These are phyloP conservation scores for Globisporangium solare DNA, from an alignment of 352 stramenopile genomes.

Conservation along the genomic window DNA sequence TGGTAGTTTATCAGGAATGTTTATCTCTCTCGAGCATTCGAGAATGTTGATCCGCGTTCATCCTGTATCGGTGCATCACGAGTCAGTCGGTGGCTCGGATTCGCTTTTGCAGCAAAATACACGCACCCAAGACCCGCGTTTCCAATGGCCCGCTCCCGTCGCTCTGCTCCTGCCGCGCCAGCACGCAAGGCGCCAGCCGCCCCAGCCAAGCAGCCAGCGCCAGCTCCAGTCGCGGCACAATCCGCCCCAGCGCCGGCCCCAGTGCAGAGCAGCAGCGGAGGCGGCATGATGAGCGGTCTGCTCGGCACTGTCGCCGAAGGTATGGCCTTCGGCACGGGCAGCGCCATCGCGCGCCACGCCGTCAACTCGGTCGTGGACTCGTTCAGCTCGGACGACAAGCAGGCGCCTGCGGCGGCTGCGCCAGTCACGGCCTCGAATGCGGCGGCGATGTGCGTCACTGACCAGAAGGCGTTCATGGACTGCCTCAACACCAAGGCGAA, in stretches of 20 bases:
- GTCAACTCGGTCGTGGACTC: conserved; percentile 64
- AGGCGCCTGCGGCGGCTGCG: conserved; percentile 17
- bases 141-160: conserved; percentile 65
- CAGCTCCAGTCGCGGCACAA: conserved; percentile 27
- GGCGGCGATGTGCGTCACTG: conserved; percentile 36
- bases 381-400: conserved; percentile 52
- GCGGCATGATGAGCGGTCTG: conserved; percentile 90
- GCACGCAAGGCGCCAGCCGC: conserved; percentile 35
- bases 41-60: conserved; percentile 8
- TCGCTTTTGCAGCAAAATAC: conserved; percentile 5
- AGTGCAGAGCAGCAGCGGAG: conserved; percentile 22
- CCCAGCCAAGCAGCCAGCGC: conserved; percentile 22
- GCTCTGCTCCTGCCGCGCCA: conserved; percentile 37
- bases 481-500: conserved; percentile 74
- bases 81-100: conserved; percentile 7
- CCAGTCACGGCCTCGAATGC: conserved; percentile 17
- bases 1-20: conserved; percentile 5
- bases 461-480: conserved; percentile 78
- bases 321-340: conserved; percentile 96
- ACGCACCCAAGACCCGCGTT: conserved; percentile 3
- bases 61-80: no score
- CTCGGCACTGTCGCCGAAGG: conserved; percentile 93
- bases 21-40: conserved; percentile 11
- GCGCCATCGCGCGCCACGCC: conserved; percentile 90
- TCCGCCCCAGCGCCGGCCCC: conserved; percentile 26